Base-by-base conservation (phyloP, 2,329 filamentous ascomycete species). In the Neofusicoccum sp. region DNA sequence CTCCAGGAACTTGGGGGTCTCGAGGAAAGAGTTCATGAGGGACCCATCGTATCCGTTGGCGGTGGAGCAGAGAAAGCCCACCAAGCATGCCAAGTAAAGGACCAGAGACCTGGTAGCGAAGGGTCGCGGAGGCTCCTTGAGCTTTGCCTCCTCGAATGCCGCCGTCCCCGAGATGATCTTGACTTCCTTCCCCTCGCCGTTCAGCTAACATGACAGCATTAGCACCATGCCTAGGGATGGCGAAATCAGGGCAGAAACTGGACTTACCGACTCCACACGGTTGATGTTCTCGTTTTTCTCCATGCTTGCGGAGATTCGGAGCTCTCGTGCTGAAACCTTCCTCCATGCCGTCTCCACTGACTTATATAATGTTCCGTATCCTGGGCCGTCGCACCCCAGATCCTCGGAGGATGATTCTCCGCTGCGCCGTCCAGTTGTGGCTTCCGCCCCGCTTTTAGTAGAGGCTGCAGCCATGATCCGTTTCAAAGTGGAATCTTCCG, bases 91-190 rank as follows among this genome's bases (percentile, higher is more conserved):
- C 12, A 69, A 37, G 49, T 66, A 70, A 8, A 73, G 68, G 47
- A 68, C 64, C 28, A 73, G 60, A 9, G 70, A 63, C 52, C 63
- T 62, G 11, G 33, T n/a, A 22, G 63, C 64, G 56, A 71, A 68
- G 6, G 50, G 45, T 5, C 37, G 56, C 1, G 81, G 78, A 9
- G 81, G 80, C 68, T 86, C 84, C 72, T 82, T 81, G 69, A 84
- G 69, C 72, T 82, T 77, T 22, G 84, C 84, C 72, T 85, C 81
- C 66, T 82, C 79, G 72, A 81, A 85, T 58, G 83, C 82, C 67
- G 84, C 82, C 66, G 80, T 81, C 64, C 84, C 84, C 22, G 70
- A 76, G 67, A 85, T 76, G 64, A 83, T 75, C 67, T 79, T 82
- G 66, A 78, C 37, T n/a, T 41, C 37, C 37, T 41, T 41, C 9